Evolutionary conservation across 2,329 filamentous ascomycete genomes (phyloP), one percentile per base, ranked within the genome.

Genomic region (Penicillium sp.): DNA sequence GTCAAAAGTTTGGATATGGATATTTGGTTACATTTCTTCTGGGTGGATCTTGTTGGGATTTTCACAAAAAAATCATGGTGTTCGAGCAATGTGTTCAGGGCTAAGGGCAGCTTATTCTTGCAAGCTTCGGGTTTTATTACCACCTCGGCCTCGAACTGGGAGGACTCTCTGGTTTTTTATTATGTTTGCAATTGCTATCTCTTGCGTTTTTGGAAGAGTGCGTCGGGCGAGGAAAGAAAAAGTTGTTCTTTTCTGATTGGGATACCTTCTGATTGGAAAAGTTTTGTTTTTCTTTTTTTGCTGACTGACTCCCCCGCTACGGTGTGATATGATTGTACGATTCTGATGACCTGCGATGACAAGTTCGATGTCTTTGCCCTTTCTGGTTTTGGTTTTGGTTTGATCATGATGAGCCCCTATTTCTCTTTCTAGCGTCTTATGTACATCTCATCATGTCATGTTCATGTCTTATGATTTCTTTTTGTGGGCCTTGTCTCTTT

Each of bases 291-390:
- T 44, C 4, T 39, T 19, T 39, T 19, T 10, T n/a, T 35, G 49
- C 47, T 31, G 45, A 22, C 46, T 35, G 43, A 33, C 46, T 52
- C 57, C 59, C 58, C 56, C 58, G 58, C 61, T 69, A 58, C 68
- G 45, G 29, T 50, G 63, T 64, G 66, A 67, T 66, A 71, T 67
- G 68, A 70, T 68, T 71, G 68, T 71, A 71, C 66, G 68, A 71
- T 68, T 70, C 65, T 68, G 67, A 71, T 68, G 68, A 71, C 68
- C 67, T 67, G 61, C 63, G 63, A 70, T 65, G 63, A 69, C 63
- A 63, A 66, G 60, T 45, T 53, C 29, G 27, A 45, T 52, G 50
- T 52, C 13, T 22, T n/a, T 39, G 24, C 35, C 52, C 50, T 52
- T 26, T 46, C 13, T 46, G 31, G 33, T 53, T 52, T 22, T 49